These are phyloP conservation scores for Colletotrichum brevisporum DNA, from an alignment of 2,329 filamentous ascomycete genomes.

Conservation along the genomic window DNA sequence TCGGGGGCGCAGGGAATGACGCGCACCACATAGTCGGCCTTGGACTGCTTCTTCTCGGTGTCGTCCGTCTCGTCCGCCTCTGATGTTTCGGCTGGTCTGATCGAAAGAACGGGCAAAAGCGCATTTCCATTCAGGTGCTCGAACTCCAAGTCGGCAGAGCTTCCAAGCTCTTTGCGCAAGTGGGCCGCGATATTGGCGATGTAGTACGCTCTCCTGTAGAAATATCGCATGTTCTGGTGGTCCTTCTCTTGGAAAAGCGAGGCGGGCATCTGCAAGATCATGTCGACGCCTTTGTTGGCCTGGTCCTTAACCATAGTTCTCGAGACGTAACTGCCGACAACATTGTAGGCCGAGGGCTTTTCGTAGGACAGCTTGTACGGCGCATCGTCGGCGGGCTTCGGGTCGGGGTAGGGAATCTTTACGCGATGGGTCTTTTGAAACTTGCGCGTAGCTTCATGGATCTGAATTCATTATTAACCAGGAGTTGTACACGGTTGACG, in stretches of 20 bases:
- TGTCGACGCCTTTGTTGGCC: slow-evolving; percentile 75
- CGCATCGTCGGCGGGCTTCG: slow-evolving; percentile 79
- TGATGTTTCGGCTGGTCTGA: slow-evolving; percentile 54
- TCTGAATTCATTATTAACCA: slow-evolving; percentile 57
- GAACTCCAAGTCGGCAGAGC: slow-evolving; percentile 72
- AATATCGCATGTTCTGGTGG: slow-evolving; percentile 92
- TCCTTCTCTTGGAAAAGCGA: slow-evolving; percentile 93
- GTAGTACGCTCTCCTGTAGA: slow-evolving; percentile 95
- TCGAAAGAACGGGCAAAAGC: slow-evolving; percentile 77
- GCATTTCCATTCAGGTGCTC: slow-evolving; percentile 79
- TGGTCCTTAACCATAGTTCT: slow-evolving; percentile 80
- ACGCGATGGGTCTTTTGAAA: slow-evolving; percentile 78
- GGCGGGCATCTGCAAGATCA: slow-evolving; percentile 88
- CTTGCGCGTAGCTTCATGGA: slow-evolving; percentile 76
- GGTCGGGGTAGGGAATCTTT: slow-evolving; percentile 87
- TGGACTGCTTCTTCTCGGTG: slow-evolving; percentile 42
- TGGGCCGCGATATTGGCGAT: slow-evolving; percentile 83
- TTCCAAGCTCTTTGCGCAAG: slow-evolving; percentile 70
- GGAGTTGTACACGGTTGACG: too few relatives aligned
- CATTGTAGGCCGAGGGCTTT: slow-evolving; percentile 84
- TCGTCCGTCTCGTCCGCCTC: slow-evolving; percentile 42
- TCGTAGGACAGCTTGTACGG: slow-evolving; percentile 87
- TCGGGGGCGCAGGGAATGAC: slow-evolving; percentile 83
- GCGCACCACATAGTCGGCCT: slow-evolving; percentile 72
- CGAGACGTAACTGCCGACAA: slow-evolving; percentile 88